Conservation (phyloP, 2,329 filamentous ascomycete species). For the Colletotrichum ledebouriae region DNA sequence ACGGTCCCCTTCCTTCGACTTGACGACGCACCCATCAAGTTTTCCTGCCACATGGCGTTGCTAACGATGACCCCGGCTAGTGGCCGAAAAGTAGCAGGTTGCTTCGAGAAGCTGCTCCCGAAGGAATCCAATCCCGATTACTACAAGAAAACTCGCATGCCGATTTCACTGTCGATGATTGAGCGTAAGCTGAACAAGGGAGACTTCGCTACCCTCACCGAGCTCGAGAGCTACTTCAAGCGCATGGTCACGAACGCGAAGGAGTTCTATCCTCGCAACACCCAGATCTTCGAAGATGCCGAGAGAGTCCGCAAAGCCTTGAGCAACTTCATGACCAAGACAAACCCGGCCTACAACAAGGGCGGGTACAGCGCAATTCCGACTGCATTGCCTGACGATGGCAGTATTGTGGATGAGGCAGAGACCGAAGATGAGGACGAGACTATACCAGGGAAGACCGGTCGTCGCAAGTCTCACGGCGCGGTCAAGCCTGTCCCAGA, state of each 20-base stretch:
- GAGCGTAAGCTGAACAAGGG: constrained; percentile 79
- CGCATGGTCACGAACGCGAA: constrained; percentile 91
- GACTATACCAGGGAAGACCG: constrained; percentile 33
- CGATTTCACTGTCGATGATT: constrained; percentile 82
- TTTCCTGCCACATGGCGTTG: neutral
- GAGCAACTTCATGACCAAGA: constrained; percentile 88
- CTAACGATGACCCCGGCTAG: constrained; percentile 53
- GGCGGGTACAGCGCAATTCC: constrained; percentile 76
- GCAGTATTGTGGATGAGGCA: constrained; percentile 44
- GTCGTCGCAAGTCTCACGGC: constrained; percentile 36
- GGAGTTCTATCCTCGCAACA: constrained; percentile 81
- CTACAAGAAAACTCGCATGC: constrained; percentile 81
- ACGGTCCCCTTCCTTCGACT: no score
- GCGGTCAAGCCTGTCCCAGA: constrained; percentile 45
- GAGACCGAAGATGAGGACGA: constrained; percentile 43
- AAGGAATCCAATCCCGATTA: constrained; percentile 77
- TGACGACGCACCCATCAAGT: no score
- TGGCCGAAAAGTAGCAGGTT: constrained; percentile 79
- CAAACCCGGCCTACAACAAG: constrained; percentile 84
- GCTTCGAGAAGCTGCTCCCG: constrained; percentile 80
- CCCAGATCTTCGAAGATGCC: constrained; percentile 83
- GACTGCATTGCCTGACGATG: constrained; percentile 77
- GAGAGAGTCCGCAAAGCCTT: constrained; percentile 88
- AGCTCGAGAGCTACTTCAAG: constrained; percentile 87
- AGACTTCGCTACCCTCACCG: constrained; percentile 78